Base-by-base conservation (phyloP, 2,329 filamentous ascomycete genomes). In the Botryosphaeria dothidea region DNA sequence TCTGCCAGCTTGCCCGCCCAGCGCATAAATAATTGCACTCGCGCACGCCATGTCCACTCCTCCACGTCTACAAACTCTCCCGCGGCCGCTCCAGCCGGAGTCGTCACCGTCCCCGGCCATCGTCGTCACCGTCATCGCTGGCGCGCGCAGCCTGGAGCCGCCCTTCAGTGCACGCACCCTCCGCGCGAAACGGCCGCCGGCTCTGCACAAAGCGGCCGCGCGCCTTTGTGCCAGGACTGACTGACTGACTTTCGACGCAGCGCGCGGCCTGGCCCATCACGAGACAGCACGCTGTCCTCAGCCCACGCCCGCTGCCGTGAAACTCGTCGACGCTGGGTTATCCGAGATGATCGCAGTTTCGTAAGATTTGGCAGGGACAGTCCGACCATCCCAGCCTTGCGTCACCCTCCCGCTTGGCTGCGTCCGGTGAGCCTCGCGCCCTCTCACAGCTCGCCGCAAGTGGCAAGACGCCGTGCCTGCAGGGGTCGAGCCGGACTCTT, bases 321-420 rank as follows among this genome's bases (percentile, higher is more conserved):
- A 34, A 46, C 56, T 46, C 36, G 27, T 29, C 52, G 52, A n/a
- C 52, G 19, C 23, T 25, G 38, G 4, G 29, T 29, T 29, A 27
- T 29, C 23, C 38, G 36, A 57, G 56, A 34, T 60, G 56, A 60
- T 60, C 56, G 56, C 56, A 60, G 56, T 60, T 60, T 60, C 56
- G 38, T 60, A 25, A 60, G 43, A 60, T 60, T 60, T 46, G 41
- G 17, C n/a, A 60, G 56, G 56, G 56, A 34, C 56, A 17, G 19
- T 9, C 3, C 25, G 17, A 34, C 41, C 7, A 13, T 23, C n/a
- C n/a, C n/a, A 41, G 56, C 56, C 56, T 46, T 60, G 56, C 56
- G 56, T 60, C 56, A 60, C 36, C 41, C 19, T 31, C 27, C 27
- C 27, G 13, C 38, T 17, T 46, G 56, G 25, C 56, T 46, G 38